These are phyloP conservation scores for Teratosphaeriaceae sp. DNA, from an alignment of 2,329 filamentous ascomycete genomes.

Conservation along the genomic window DNA sequence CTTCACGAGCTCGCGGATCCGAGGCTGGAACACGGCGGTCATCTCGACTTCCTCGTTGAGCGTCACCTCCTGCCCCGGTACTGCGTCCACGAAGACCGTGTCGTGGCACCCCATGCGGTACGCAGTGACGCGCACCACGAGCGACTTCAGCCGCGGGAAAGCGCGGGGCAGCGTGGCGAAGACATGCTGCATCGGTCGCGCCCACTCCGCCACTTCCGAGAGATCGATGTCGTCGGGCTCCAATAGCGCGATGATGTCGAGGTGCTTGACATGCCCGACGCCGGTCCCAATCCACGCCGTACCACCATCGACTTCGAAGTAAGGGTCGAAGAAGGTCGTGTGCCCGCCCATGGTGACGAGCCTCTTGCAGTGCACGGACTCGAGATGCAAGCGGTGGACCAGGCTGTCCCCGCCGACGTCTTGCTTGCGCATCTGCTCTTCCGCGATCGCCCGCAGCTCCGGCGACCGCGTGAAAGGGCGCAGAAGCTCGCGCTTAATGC, in stretches of 20 bases:
- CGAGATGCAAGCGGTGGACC: neutral
- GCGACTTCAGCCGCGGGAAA: neutral
- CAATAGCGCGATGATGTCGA: slow-evolving; percentile 1
- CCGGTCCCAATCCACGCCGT: neutral
- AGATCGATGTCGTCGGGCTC: neutral
- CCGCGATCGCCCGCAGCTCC: neutral
- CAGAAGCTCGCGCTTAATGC: neutral
- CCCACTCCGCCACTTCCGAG: neutral
- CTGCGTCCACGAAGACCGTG: neutral
- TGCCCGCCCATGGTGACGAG: neutral
- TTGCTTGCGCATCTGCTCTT: neutral
- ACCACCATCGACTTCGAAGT: no score
- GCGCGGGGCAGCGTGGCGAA: neutral
- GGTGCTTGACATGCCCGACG: slow-evolving; percentile 1
- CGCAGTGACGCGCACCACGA: slow-evolving; percentile 3
- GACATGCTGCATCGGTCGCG: neutral
- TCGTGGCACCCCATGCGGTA: neutral
- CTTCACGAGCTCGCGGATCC: neutral
- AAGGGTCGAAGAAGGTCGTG: neutral
- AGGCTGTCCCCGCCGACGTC: no score
- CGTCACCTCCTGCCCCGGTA: neutral
- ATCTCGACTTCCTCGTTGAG: neutral
- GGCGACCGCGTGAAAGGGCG: neutral
- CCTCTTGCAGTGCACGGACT: no score
- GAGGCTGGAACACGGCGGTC: neutral